Percentiles rank a stretch among this genome's conserved stretches.
Evolutionary conservation across 148 eudicot genomes (phyloP).

Genomic region (Fagopyrum homotropicum): DNA sequence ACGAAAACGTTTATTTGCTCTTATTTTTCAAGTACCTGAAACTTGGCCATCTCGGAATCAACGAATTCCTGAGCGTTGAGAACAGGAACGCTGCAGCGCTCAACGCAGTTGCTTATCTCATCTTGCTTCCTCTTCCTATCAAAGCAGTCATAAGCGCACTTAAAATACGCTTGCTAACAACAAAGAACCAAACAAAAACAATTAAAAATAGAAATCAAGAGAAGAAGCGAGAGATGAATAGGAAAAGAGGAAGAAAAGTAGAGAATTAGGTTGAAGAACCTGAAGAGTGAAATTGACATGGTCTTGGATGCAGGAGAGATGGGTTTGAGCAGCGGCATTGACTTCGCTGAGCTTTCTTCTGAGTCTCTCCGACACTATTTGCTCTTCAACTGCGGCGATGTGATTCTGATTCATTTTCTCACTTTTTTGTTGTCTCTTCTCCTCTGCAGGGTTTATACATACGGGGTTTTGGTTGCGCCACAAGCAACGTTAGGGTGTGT

Average conservation of each 20-base stretch:
- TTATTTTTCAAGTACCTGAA: constrained; percentile 46
- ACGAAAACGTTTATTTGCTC: neutral
- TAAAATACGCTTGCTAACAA: constrained; percentile 71
- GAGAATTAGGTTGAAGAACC: constrained; percentile 28
- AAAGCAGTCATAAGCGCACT: constrained; percentile 83
- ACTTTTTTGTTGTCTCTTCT: neutral
- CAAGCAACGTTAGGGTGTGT: neutral
- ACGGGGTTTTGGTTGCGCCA: neutral
- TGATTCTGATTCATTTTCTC: constrained; percentile 37
- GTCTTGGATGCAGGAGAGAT: constrained; percentile 69
- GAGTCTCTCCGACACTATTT: constrained; percentile 60
- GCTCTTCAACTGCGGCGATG: constrained; percentile 63
- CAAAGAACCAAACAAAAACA: neutral
- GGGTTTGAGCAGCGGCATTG: constrained; percentile 58
- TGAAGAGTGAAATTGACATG: constrained; percentile 94
- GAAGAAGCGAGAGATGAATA: neutral
- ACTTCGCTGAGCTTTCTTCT: constrained; percentile 71
- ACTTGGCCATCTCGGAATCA: constrained; percentile 71
- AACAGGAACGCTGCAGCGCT: constrained; percentile 80
- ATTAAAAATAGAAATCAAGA: constrained; percentile 1
- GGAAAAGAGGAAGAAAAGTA: neutral
- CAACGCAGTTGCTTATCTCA: constrained; percentile 72
- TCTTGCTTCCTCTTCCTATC: constrained; percentile 62
- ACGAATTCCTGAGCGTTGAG: constrained; percentile 62
- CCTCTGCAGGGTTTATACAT: neutral